phyloP scores from a whole-genome alignment of 495 filamentous ascomycete genomes.

The Aspergillus cavernicola region DNA sequence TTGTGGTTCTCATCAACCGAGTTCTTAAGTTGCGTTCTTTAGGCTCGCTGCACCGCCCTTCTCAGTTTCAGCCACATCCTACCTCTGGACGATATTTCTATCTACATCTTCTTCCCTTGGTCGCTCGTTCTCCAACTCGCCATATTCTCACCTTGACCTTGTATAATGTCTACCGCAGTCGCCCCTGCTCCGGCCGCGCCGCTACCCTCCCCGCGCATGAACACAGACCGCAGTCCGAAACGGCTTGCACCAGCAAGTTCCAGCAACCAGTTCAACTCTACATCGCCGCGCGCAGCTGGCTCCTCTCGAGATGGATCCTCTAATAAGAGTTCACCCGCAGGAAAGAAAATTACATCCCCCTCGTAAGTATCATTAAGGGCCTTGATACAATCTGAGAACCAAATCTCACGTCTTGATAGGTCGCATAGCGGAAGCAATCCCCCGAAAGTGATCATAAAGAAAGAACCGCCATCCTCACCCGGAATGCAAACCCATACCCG shows the following conservation, averaged over 20 bases:
- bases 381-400: neutral
- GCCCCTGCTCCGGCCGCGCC: slow-evolving; percentile 45
- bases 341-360: slow-evolving; percentile 51
- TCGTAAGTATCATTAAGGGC: slow-evolving; percentile 43
- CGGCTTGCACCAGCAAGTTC: slow-evolving; percentile 37
- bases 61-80: neutral
- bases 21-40: neutral
- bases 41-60: slow-evolving; percentile 8
- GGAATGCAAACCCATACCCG: slow-evolving; percentile 64
- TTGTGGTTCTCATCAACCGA: slow-evolving; percentile 8
- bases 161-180: slow-evolving; percentile 51
- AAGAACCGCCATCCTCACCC: slow-evolving; percentile 84
- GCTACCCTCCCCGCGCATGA: slow-evolving; percentile 45
- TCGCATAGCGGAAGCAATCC: slow-evolving; percentile 44
- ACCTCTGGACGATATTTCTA: neutral
- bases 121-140: neutral
- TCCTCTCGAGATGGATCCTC: slow-evolving; percentile 38
- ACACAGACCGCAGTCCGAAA: slow-evolving; percentile 47
- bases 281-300: slow-evolving; percentile 35
- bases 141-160: neutral
- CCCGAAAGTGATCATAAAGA: slow-evolving; percentile 91
- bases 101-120: neutral
- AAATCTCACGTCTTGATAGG: slow-evolving; percentile 14
- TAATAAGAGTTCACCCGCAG: slow-evolving; percentile 41
- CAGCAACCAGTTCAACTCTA: slow-evolving; percentile 28